Percentiles rank a stretch among this genome's conserved stretches.
phyloP scores from a whole-genome alignment of 2,329 filamentous ascomycete species.

The Fusarium abutilonis region DNA sequence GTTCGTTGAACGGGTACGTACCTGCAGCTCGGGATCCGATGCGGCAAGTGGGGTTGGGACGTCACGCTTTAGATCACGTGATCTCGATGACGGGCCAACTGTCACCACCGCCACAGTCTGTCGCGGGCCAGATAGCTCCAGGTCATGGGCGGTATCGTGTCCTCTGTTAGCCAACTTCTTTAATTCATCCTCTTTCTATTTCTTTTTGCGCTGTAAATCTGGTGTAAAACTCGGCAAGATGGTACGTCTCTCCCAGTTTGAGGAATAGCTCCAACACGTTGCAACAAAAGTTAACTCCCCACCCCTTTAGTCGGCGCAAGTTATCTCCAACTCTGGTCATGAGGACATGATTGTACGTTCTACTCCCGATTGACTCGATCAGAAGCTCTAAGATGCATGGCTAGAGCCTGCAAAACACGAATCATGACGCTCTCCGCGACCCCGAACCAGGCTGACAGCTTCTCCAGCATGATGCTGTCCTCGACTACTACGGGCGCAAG shows the following conservation, averaged over 20 bases:
- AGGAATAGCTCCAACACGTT: neutral
- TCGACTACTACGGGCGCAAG: slow-evolving; percentile 97
- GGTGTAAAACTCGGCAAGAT: slow-evolving; percentile 37
- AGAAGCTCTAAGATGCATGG: slow-evolving; percentile 13
- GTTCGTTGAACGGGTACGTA: slow-evolving; percentile 29
- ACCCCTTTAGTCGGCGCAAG: slow-evolving; percentile 53
- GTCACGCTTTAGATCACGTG: slow-evolving; percentile 41
- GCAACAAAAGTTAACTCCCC: slow-evolving; percentile 44
- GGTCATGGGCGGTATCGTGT: slow-evolving; percentile 46
- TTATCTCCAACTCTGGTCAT: slow-evolving; percentile 67
- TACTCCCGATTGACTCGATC: slow-evolving; percentile 12
- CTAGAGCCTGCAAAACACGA: slow-evolving; percentile 4
- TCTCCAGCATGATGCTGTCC: slow-evolving; percentile 88
- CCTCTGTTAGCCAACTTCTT: slow-evolving; percentile 41
- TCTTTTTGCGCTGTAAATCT: slow-evolving; percentile 25
- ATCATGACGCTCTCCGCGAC: neutral
- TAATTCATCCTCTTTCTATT: slow-evolving; percentile 25
- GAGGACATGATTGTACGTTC: slow-evolving; percentile 99
- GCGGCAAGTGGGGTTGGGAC: slow-evolving; percentile 38
- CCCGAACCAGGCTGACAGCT: slow-evolving; percentile 36
- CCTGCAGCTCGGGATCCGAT: slow-evolving; percentile 21
- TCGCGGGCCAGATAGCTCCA: slow-evolving; percentile 39
- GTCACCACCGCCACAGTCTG: slow-evolving; percentile 43
- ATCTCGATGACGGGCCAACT: slow-evolving; percentile 38
- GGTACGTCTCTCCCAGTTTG: slow-evolving; percentile 30